Conservation (phyloP, 1,284 basidiomycete species). For the Rhizoctonia solani region DNA sequence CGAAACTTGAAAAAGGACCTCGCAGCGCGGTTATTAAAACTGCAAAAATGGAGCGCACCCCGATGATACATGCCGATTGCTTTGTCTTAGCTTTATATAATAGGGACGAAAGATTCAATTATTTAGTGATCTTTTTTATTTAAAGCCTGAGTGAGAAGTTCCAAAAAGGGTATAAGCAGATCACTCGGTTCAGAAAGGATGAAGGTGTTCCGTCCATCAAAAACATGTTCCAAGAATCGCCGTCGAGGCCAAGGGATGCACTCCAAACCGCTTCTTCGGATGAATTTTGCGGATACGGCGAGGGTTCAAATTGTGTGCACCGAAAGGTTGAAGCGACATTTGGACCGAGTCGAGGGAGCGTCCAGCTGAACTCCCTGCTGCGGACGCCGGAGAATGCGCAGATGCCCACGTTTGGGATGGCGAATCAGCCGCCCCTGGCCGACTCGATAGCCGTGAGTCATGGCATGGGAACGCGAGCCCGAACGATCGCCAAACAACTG, state of each 20-base stretch:
- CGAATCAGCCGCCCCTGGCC: constrained; percentile 21
- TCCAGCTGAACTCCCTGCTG: constrained; percentile 20
- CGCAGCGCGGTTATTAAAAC: constrained; percentile 26
- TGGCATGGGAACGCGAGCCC: constrained; percentile 77
- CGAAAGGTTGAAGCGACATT: constrained; percentile 27
- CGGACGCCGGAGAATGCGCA: constrained; percentile 31
- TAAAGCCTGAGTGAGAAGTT: neutral
- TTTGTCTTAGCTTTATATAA: too few species aligned
- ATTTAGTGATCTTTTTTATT: neutral
- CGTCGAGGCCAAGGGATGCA: constrained; percentile 48
- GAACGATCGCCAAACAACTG: constrained; percentile 57
- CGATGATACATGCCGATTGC: too few species aligned
- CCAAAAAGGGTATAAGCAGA: neutral
- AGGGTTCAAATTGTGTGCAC: constrained; percentile 31
- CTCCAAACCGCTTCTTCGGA: constrained; percentile 50
- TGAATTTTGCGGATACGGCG: constrained; percentile 43
- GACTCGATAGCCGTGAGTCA: constrained; percentile 51
- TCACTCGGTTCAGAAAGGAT: constrained; percentile 4
- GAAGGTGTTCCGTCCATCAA: constrained; percentile 14
- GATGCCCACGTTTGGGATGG: constrained; percentile 22
- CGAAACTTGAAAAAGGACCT: constrained; percentile 32
- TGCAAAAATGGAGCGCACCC: constrained; percentile 33
- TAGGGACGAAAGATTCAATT: too few species aligned
- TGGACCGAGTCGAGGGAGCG: constrained; percentile 19
- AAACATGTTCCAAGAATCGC: constrained; percentile 33